These are phyloP conservation scores for Aspergillus pseudonomiae DNA, from an alignment of 2,329 filamentous ascomycete species.

Conservation along the genomic window DNA sequence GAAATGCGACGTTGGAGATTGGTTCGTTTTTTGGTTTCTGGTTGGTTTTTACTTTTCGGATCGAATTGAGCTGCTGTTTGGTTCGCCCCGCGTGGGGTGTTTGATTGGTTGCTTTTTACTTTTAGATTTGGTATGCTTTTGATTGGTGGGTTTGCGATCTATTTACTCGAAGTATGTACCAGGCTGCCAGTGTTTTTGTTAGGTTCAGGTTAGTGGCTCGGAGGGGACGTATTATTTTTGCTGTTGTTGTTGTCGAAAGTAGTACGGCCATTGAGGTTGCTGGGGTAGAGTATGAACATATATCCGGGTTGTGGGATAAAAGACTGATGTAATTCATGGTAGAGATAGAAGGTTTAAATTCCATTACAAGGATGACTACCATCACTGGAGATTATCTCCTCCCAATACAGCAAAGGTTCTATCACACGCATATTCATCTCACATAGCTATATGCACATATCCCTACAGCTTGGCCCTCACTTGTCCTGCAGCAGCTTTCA, in stretches of 20 bases:
- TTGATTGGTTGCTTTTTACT: neutral
- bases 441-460: neutral
- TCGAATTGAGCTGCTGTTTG: neutral
- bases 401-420: neutral
- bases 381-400: too few relatives aligned
- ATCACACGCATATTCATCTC: neutral
- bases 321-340: too few relatives aligned
- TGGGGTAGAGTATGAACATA: too few relatives aligned
- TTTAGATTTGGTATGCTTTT: neutral
- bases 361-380: neutral
- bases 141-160: neutral
- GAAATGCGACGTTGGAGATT: slow-evolving; percentile 1
- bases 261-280: too few relatives aligned
- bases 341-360: too few relatives aligned
- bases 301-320: too few relatives aligned
- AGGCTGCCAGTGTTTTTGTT: too few relatives aligned
- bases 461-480: neutral
- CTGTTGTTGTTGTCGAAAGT: too few relatives aligned
- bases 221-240: too few relatives aligned
- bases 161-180: neutral
- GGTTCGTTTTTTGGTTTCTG: neutral
- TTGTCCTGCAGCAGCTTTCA: neutral
- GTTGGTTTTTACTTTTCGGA: neutral
- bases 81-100: neutral
- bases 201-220: too few relatives aligned